These are phyloP conservation scores for Cupressus sempervirens DNA, from an alignment of 75 land plant species.

Conservation along the genomic window DNA sequence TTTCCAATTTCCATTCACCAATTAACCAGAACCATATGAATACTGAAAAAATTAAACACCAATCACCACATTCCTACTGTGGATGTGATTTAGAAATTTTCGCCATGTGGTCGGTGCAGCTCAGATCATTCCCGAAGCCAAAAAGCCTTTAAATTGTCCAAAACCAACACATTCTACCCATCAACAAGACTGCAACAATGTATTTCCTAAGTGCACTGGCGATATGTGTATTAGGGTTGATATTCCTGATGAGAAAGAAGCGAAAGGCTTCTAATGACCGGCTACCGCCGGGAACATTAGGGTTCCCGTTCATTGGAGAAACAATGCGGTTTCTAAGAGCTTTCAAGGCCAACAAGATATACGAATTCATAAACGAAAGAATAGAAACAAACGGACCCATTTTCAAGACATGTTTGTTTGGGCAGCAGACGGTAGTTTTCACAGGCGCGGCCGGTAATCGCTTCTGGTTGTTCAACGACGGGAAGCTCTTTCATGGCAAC, in stretches of 20 bases:
- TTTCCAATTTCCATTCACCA: too few relatives aligned
- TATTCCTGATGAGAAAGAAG: neutral
- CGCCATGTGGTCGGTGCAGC: too few relatives aligned
- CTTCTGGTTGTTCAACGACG: neutral
- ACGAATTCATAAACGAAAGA: slow-evolving; percentile 9
- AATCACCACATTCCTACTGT: too few relatives aligned
- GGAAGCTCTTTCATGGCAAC: neutral
- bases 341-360: neutral
- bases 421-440: neutral
- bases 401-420: neutral
- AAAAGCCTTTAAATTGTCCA: too few relatives aligned
- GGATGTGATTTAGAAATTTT: too few relatives aligned
- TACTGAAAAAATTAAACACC: too few relatives aligned
- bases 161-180: too few relatives aligned
- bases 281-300: slow-evolving; percentile 18
- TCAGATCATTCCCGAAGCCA: too few relatives aligned
- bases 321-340: slow-evolving; percentile 3
- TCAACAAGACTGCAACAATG: neutral
- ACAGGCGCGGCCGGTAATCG: neutral
- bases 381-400: neutral
- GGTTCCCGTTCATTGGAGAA: slow-evolving; percentile 19
- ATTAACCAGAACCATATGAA: too few relatives aligned
- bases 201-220: neutral
- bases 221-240: neutral
- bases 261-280: neutral